A percentile compares a stretch with the other conserved stretches of the same genome.
These are phyloP conservation scores for Cladophialophora immunda DNA, from an alignment of 2,329 filamentous ascomycete species.

Conservation along the genomic window DNA sequence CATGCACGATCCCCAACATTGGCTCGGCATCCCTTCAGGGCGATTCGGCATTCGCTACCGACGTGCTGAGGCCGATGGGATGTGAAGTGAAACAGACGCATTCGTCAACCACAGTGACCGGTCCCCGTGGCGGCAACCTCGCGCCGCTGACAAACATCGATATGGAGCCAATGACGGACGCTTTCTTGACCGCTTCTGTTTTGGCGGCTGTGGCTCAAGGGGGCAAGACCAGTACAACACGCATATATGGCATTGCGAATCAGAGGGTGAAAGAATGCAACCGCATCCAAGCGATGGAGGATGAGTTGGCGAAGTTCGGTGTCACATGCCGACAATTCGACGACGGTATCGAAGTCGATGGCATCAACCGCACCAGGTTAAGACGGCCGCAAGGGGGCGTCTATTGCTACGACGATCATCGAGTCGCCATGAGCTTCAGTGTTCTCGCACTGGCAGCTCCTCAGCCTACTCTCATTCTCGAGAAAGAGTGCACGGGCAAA, in stretches of 20 bases:
- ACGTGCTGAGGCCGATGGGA: constrained; percentile 91
- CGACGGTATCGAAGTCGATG: constrained; percentile 82
- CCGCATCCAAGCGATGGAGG: constrained; percentile 92
- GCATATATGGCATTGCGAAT: constrained; percentile 94
- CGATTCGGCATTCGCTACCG: constrained; percentile 90
- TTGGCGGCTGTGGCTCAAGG: constrained; percentile 87
- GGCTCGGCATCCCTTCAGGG: constrained; percentile 91
- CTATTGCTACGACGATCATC: constrained; percentile 96
- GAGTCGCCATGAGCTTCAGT: constrained; percentile 98
- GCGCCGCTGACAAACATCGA: constrained; percentile 83
- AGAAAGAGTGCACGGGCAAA: constrained; percentile 93
- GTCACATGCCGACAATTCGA: constrained; percentile 86
- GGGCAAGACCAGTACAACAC: constrained; percentile 69
- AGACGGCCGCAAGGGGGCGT: constrained; percentile 71
- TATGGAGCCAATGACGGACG: constrained; percentile 99
- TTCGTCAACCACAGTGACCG: constrained; percentile 89
- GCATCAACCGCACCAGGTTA: constrained; percentile 61
- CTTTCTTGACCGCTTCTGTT: constrained; percentile 93
- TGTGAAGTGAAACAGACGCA: constrained; percentile 86
- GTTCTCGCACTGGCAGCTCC: constrained; percentile 80
- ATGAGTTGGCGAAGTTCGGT: constrained; percentile 92
- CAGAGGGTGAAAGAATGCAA: constrained; percentile 99
- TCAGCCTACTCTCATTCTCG: constrained; percentile 77
- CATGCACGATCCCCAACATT: constrained; percentile 95
- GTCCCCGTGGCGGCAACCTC: constrained; percentile 77